These are phyloP conservation scores for Leishmania mexicana DNA, from an alignment of 208 protist species.

Conservation along the genomic window DNA sequence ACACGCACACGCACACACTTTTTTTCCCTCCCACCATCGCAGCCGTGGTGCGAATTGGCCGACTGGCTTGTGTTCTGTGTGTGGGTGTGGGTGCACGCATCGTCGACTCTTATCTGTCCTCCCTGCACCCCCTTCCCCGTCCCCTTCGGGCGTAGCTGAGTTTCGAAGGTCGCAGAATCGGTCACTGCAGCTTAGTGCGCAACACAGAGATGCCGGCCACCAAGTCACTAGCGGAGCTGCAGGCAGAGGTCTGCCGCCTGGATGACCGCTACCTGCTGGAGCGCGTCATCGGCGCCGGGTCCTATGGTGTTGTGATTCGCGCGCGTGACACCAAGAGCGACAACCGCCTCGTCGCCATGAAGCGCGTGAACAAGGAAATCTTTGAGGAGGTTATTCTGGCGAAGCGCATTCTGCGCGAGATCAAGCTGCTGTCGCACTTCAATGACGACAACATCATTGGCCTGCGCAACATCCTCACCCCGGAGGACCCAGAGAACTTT, in stretches of 20 bases:
- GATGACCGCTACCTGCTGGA: slow-evolving; percentile 90
- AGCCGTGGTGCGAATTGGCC: neutral
- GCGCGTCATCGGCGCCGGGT: slow-evolving; percentile 90
- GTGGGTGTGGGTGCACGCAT: neutral
- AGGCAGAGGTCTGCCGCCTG: slow-evolving; percentile 77
- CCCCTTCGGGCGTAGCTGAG: neutral
- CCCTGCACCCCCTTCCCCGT: neutral
- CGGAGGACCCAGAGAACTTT: slow-evolving; percentile 66
- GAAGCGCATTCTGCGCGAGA: slow-evolving; percentile 95
- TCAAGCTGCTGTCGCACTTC: slow-evolving; percentile 93
- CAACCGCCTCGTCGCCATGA: slow-evolving; percentile 91
- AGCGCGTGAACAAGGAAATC: slow-evolving; percentile 95
- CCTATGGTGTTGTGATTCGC: slow-evolving; percentile 91
- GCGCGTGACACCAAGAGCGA: slow-evolving; percentile 71
- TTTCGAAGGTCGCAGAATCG: neutral
- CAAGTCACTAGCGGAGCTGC: slow-evolving; percentile 68
- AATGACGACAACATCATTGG: slow-evolving; percentile 93
- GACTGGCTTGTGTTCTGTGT: neutral
- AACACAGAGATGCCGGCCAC: slow-evolving; percentile 27
- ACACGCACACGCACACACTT: neutral
- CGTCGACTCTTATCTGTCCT: neutral
- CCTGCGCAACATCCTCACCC: slow-evolving; percentile 87
- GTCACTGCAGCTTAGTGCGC: neutral
- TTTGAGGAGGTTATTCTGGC: slow-evolving; percentile 93
- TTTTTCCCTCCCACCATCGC: neutral